These are phyloP conservation scores for Keithomyces neogunnii DNA, from an alignment of 2,329 filamentous ascomycete genomes.

Conservation along the genomic window DNA sequence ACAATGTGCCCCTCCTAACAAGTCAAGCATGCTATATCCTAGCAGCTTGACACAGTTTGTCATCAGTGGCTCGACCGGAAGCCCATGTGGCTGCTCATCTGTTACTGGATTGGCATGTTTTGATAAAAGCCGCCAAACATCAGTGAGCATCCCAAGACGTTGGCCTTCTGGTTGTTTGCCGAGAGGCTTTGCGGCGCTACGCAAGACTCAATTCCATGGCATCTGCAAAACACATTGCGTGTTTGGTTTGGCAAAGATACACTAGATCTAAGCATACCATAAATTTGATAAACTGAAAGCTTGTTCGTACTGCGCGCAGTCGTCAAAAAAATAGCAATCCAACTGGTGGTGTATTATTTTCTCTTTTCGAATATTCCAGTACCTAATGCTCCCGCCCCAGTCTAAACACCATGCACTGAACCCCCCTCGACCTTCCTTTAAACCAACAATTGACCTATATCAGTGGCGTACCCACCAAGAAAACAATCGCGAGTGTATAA, in stretches of 20 bases:
- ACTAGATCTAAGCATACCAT: too few species aligned
- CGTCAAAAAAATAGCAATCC: background rate
- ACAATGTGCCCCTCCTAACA: background rate
- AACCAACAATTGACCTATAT: background rate
- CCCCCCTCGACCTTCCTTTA: background rate
- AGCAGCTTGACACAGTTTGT: background rate
- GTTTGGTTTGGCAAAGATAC: too few species aligned
- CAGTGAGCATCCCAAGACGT: too few species aligned
- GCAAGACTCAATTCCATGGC: too few species aligned
- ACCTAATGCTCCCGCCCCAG: background rate
- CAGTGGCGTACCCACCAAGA: background rate
- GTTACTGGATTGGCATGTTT: too few species aligned
- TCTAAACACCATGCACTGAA: background rate
- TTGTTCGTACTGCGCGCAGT: too few species aligned
- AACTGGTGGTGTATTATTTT: background rate
- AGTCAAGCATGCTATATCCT: background rate
- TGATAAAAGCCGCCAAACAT: background rate
- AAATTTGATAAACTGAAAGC: too few species aligned
- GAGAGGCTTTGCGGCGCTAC: too few species aligned
- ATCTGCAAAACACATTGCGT: too few species aligned
- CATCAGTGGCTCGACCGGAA: conserved; percentile 1
- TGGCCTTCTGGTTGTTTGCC: too few species aligned
- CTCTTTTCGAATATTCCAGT: background rate
- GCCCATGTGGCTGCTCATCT: background rate
- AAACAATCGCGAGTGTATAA: background rate